phyloP scores from a whole-genome alignment of 306 rosid species.

The Psophocarpus tetragonolobus region DNA sequence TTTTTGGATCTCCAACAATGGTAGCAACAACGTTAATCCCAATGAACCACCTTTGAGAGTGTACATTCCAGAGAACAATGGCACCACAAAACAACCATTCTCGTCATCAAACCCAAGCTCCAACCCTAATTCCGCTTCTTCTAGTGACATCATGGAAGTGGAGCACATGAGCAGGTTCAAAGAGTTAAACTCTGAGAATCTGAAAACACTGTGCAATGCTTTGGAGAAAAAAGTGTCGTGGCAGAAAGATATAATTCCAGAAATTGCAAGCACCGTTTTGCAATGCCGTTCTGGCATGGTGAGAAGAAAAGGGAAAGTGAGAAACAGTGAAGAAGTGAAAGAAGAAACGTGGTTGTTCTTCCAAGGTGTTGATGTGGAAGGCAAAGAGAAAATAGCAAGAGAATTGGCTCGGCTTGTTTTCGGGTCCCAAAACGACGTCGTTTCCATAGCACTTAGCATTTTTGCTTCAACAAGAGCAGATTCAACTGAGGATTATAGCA shows the following conservation, averaged over 20 bases:
- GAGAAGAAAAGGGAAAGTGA: slow-evolving; percentile 60
- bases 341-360: slow-evolving; percentile 95
- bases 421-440: slow-evolving; percentile 59
- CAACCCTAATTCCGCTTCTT: slow-evolving; percentile 67
- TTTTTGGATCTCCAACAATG: slow-evolving; percentile 46
- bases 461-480: slow-evolving; percentile 80
- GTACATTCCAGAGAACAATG: slow-evolving; percentile 48
- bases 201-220: slow-evolving; percentile 64
- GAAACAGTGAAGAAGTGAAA: slow-evolving; percentile 42
- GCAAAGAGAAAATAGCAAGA: slow-evolving; percentile 67
- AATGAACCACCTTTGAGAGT: slow-evolving; percentile 55
- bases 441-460: slow-evolving; percentile 71
- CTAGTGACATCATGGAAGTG: slow-evolving; percentile 67
- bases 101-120: slow-evolving; percentile 52
- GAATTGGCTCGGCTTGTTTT: slow-evolving; percentile 72
- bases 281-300: slow-evolving; percentile 76
- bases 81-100: slow-evolving; percentile 36
- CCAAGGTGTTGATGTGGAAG: slow-evolving; percentile 77
- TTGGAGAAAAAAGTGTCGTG: slow-evolving; percentile 78
- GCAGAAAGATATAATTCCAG: slow-evolving; percentile 74
- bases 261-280: slow-evolving; percentile 67
- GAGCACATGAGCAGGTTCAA: slow-evolving; percentile 62
- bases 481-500: slow-evolving; percentile 60
- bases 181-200: slow-evolving; percentile 65
- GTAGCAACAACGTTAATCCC: slow-evolving; percentile 15